Percentiles rank a stretch among this genome's conserved stretches.
Conservation (phyloP, 768 basidiomycete species). For the Termitomyces sp. region DNA sequence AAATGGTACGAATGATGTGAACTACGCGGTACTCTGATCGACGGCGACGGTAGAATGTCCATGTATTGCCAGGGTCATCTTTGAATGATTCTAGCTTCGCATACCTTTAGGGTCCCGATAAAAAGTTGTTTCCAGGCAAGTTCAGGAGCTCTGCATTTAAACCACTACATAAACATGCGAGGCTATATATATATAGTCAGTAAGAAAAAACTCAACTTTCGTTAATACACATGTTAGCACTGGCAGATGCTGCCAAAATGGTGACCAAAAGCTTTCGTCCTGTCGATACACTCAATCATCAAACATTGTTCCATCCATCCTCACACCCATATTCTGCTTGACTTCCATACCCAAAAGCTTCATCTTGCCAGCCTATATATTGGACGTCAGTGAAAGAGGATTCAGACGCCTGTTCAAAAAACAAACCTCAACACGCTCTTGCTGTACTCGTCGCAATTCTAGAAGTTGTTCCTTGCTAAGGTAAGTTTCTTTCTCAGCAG, state of each 20-base stretch:
- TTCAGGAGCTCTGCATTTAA: too few species aligned
- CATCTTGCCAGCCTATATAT: slow-evolving; percentile 66
- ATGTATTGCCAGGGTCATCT: too few species aligned
- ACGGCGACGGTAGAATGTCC: too few species aligned
- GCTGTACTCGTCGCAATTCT: slow-evolving; percentile 79
- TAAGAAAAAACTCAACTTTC: too few species aligned
- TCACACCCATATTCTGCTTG: slow-evolving; percentile 77
- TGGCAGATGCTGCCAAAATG: not conserved
- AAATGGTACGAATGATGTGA: too few species aligned
- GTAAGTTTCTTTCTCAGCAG: slow-evolving; percentile 65
- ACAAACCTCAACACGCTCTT: slow-evolving; percentile 75
- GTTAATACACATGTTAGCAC: not conserved
- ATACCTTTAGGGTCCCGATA: too few species aligned
- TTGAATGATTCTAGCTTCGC: too few species aligned
- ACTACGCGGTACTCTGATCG: too few species aligned
- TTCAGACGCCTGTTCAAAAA: not conserved
- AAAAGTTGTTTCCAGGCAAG: too few species aligned
- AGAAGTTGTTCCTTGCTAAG: slow-evolving; percentile 74
- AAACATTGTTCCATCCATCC: slow-evolving; percentile 74
- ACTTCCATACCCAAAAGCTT: slow-evolving; percentile 86
- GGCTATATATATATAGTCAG: too few species aligned
- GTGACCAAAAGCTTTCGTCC: not conserved
- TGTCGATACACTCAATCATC: slow-evolving; percentile 28
- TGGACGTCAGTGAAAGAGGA: not conserved
- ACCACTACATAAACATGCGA: too few species aligned